Base-by-base conservation (phyloP, 345 rosid genomes). In the Hevea brasiliensis region DNA sequence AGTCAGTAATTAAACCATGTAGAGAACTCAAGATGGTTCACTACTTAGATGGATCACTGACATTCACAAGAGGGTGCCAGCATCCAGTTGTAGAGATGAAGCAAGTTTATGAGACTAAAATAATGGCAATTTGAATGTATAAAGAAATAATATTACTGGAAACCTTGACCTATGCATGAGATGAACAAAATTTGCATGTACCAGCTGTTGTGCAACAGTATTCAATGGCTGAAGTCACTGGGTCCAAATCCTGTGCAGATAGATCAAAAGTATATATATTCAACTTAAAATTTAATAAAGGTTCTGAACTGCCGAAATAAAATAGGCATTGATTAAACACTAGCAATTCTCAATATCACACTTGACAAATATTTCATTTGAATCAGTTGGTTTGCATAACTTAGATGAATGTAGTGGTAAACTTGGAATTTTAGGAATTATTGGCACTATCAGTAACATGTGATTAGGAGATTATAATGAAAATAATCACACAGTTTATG, bases 181-280 rank as follows among this genome's bases (percentile, higher is more conserved):
- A 69, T 18, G 32, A 51, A 45, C 17, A 45, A 66, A 68, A 62
- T 62, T 69, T 61, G 59, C 57, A 79, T 60, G 48, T 84, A 95
- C 99, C 99, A 70, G 99, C 98, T 67, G 99, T 91, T 54, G 92
- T 77, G 80, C 96, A 92, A 56, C 79, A 81, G 78, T 91, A 95
- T 55, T 92, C 94, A 64, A 91, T 91, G 7, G 81, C 72, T 66
- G 97, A 89, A 67, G 97, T 95, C 80, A 75, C 78, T 44, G 94
- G 92, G 81, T 89, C 96, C 84, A 83, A 76, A 82, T 83, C 90
- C 97, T 95, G 85, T 61, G 57, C 51, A 71, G 45, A 76, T 11
- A 68, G 58, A 59, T 32, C 40, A 37, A 55, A 58, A 65, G 63
- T 27, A 83, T 53, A 32, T 26, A 74, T 65, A 61, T 21, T n/a